A percentile compares a stretch with the other conserved stretches of the same genome.
phyloP scores from a whole-genome alignment of 345 rosid genomes.

The Lepidium sativum region DNA sequence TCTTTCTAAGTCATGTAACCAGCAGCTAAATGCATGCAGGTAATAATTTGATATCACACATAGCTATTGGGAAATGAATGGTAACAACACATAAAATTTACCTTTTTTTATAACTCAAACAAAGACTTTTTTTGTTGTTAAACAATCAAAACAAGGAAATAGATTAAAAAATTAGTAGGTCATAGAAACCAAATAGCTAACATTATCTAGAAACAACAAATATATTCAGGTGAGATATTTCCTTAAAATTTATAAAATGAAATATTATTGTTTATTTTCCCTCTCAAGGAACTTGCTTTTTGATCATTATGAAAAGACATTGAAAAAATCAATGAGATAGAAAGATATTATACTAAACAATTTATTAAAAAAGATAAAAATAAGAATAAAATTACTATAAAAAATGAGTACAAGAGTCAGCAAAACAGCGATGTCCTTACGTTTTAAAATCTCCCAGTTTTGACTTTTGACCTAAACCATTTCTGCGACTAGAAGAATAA shows the following conservation, averaged over 20 bases:
- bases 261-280: background rate
- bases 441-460: conserved; percentile 24
- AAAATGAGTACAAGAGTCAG: conserved; percentile 17
- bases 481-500: background rate
- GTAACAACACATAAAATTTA: background rate
- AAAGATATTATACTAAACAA: background rate
- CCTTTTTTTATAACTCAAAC: background rate
- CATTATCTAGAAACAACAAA: background rate
- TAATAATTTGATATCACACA: background rate
- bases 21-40: background rate
- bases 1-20: background rate
- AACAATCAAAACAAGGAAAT: background rate
- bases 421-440: conserved; percentile 24
- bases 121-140: background rate
- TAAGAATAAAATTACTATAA: background rate
- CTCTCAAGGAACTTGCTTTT: conserved; percentile 12
- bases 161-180: background rate
- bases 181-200: too few species aligned
- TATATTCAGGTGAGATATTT: background rate
- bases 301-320: background rate
- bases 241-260: background rate
- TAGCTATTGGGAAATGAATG: background rate
- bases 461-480: conserved; percentile 31
- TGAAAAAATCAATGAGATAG: conserved; percentile 16
- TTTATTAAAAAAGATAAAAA: background rate